Evolutionary conservation across 225 moss, liverwort and hornwort genomes (phyloP).

Genomic region (Takakia lepidozioides): DNA sequence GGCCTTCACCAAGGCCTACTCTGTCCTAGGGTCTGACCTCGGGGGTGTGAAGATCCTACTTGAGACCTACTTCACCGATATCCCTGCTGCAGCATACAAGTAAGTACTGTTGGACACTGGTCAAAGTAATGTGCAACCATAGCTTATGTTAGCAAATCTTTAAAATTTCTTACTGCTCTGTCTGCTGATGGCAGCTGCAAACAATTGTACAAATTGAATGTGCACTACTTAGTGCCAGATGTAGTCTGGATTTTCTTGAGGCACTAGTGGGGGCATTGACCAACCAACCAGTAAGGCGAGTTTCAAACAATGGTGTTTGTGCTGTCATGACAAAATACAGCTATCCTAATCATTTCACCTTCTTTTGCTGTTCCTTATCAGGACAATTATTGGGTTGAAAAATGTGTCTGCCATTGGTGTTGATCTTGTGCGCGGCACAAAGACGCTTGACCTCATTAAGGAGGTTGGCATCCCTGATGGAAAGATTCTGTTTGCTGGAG

Average conservation of each 20-base stretch:
- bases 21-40: conserved; percentile 38
- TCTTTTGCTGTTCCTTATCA: conserved; percentile 6
- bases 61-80: conserved; percentile 84
- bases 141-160: neutral
- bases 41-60: conserved; percentile 43
- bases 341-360: neutral
- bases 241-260: no score
- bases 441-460: conserved; percentile 58
- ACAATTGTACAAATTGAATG: no score
- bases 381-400: conserved; percentile 40
- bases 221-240: no score
- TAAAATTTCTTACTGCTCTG: no score
- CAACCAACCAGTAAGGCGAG: no score
- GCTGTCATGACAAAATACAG: no score
- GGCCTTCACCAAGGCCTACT: conserved; percentile 50
- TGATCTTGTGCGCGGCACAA: conserved; percentile 72
- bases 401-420: conserved; percentile 50
- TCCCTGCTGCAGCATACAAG: conserved; percentile 71
- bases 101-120: conserved; percentile 13
- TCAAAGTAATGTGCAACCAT: neutral
- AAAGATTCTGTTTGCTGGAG: conserved; percentile 62
- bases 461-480: conserved; percentile 43
- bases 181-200: no score
- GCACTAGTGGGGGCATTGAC: no score
- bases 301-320: no score